phyloP scores from a whole-genome alignment of 768 basidiomycete species.

The Leccinum longicurvipes region DNA sequence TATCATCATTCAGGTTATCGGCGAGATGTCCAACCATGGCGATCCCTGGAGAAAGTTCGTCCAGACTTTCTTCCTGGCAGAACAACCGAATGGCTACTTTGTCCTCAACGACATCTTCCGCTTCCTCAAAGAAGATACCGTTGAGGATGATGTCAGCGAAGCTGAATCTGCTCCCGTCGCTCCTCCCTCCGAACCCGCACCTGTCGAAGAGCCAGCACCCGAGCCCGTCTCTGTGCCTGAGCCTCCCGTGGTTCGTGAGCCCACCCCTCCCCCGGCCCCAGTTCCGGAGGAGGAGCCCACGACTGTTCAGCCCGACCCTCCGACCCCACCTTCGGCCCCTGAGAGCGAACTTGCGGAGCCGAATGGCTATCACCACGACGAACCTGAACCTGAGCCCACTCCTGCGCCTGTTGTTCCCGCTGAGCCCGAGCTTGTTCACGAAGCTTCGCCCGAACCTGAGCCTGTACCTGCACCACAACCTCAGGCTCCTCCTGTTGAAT shows the following conservation, averaged over 20 bases:
- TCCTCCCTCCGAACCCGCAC: conserved; percentile 34
- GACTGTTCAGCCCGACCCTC: conserved; percentile 32
- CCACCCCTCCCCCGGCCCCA: conserved; percentile 28
- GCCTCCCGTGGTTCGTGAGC: conserved; percentile 30
- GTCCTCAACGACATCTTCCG: conserved; percentile 99
- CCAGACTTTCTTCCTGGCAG: conserved; percentile 99
- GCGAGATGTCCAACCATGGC: conserved; percentile 94
- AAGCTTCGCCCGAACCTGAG: conserved; percentile 25
- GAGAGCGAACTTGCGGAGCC: conserved; percentile 42
- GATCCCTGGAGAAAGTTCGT: conserved; percentile 98
- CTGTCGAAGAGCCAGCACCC: conserved; percentile 32
- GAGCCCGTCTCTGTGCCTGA: conserved; percentile 30
- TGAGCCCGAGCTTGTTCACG: conserved; percentile 26
- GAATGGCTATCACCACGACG: conserved; percentile 38
- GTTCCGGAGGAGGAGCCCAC: conserved; percentile 39
- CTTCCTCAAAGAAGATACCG: conserved; percentile 93
- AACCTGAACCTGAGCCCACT: conserved; percentile 31
- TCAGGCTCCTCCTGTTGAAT: conserved; percentile 9
- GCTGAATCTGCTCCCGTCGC: conserved; percentile 36
- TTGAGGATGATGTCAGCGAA: conserved; percentile 71
- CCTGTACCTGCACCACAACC: conserved; percentile 23
- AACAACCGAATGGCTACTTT: conserved; percentile 98
- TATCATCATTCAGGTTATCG: conserved; percentile 98
- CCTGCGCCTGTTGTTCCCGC: conserved; percentile 24
- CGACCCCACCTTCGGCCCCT: conserved; percentile 33